Conservation (phyloP, 2,329 filamentous ascomycete genomes). For the Hysterium pulicare region DNA sequence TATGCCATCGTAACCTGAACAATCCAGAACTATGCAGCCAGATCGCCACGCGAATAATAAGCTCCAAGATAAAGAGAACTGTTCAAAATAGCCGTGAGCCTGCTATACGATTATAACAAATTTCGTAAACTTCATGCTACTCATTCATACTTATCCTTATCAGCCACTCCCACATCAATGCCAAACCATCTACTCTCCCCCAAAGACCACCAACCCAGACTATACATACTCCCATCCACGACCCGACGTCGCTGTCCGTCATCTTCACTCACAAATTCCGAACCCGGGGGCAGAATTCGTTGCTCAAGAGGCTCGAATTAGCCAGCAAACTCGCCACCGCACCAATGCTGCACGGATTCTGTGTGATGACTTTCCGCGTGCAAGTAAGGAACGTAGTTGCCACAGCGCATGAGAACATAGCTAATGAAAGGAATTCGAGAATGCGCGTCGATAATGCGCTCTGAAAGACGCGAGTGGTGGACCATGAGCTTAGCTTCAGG, state of each 20-base stretch:
- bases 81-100: too few relatives aligned
- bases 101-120: too few relatives aligned
- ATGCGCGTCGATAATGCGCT: not conserved
- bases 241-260: too few relatives aligned
- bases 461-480: not conserved
- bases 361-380: not conserved
- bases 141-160: not conserved
- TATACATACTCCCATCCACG: not conserved
- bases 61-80: too few relatives aligned
- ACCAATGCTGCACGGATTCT: slow-evolving; percentile 5
- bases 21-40: too few relatives aligned
- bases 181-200: not conserved
- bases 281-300: not conserved
- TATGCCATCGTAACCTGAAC: too few relatives aligned
- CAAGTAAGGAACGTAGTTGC: not conserved
- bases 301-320: not conserved
- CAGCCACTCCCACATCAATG: not conserved
- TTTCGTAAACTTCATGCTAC: too few relatives aligned
- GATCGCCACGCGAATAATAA: too few relatives aligned
- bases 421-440: not conserved
- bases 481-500: too few relatives aligned
- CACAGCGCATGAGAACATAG: not conserved
- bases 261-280: slow-evolving; percentile 1
- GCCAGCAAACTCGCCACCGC: slow-evolving; percentile 5
- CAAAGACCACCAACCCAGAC: not conserved